Evolutionary conservation across 225 moss, liverwort and hornwort genomes (phyloP).

Genomic region (Antitrichia curtipendula): DNA sequence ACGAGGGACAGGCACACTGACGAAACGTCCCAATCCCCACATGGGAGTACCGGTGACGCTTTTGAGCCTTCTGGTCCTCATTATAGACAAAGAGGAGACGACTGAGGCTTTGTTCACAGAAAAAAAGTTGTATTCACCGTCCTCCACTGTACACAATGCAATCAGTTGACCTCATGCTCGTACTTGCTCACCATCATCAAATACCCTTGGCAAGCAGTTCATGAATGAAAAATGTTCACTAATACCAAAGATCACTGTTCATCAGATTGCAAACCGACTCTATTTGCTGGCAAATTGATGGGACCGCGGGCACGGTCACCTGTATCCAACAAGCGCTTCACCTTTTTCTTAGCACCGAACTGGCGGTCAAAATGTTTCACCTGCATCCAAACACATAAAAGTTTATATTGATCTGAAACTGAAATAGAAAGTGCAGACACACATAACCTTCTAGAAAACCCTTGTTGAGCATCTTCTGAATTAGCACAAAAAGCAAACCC

Average conservation of each 20-base stretch:
- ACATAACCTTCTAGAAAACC: not conserved
- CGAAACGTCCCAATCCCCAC: not conserved
- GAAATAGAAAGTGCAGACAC: not conserved
- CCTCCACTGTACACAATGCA: conserved; percentile 11
- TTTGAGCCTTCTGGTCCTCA: not conserved
- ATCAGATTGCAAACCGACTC: conserved; percentile 35
- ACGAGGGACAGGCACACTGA: not conserved
- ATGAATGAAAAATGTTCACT: not conserved
- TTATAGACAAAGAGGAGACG: not conserved
- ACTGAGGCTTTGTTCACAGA: not conserved
- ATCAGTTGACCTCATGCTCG: not conserved
- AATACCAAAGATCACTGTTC: conserved; percentile 6
- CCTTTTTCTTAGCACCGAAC: conserved; percentile 51
- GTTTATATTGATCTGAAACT: not conserved
- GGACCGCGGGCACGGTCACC: conserved; percentile 41
- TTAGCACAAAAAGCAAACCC: not conserved
- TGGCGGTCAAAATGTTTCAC: conserved; percentile 85
- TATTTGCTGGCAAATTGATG: conserved; percentile 27
- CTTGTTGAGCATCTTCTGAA: not conserved
- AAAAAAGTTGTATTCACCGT: not conserved
- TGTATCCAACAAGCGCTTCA: conserved; percentile 52
- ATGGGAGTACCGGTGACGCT: not conserved
- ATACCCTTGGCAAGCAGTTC: not conserved
- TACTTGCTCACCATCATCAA: not conserved
- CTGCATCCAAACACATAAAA: conserved; percentile 7